Conservation (phyloP, 257 asterid species). For the Solanum rostratum region DNA sequence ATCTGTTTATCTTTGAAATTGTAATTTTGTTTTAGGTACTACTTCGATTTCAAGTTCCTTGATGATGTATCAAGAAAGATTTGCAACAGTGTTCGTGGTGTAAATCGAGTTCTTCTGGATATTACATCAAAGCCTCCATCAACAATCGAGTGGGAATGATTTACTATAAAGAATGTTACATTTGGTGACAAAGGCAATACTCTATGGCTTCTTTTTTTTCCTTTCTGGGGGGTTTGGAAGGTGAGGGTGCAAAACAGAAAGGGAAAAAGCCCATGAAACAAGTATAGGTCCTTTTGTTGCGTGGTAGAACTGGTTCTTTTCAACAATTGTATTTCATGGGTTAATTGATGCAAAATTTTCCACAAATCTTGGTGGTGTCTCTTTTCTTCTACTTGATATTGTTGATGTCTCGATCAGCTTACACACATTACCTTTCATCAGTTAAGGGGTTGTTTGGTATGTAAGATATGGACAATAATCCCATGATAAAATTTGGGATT, state of each 20-base stretch:
- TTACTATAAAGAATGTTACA: background rate
- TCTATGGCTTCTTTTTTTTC: background rate
- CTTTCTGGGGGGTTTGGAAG: no score
- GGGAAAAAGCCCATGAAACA: background rate
- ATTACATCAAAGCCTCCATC: slow-evolving; percentile 99
- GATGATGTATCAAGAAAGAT: slow-evolving; percentile 74
- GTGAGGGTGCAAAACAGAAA: background rate
- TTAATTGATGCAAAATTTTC: background rate
- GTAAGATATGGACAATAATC: no score
- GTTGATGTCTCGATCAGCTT: background rate
- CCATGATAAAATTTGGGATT: no score
- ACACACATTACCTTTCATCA: background rate
- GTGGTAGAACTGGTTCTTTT: background rate
- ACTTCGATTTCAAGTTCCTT: slow-evolving; percentile 79
- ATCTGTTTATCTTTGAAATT: background rate
- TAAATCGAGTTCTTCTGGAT: slow-evolving; percentile 93
- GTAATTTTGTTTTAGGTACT: slow-evolving; percentile 44
- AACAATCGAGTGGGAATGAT: slow-evolving; percentile 93
- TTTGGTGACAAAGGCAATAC: background rate
- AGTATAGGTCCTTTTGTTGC: background rate
- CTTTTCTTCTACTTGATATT: background rate
- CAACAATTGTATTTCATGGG: background rate
- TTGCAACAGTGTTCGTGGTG: slow-evolving; percentile 87
- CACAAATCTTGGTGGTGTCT: background rate
- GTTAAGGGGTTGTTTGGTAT: background rate